Base-by-base conservation (phyloP, 495 filamentous ascomycete genomes). In the Penicillium salamii region DNA sequence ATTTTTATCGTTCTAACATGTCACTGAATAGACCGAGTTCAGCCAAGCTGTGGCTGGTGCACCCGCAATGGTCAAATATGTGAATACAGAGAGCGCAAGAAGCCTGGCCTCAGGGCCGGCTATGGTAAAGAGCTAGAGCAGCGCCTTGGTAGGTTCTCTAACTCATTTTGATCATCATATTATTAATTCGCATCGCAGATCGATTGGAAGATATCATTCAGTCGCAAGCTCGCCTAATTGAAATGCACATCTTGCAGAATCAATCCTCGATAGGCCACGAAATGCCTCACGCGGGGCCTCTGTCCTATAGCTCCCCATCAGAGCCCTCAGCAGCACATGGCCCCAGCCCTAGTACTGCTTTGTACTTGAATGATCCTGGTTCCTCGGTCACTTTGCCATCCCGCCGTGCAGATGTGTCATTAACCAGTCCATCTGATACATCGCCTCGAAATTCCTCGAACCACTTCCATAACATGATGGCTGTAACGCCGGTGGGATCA, bases 1-100 rank as follows among this genome's bases (percentile, higher is more conserved):
- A 8, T 32, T 19, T 6, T 32, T 19, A 8, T 0, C 1, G 18
- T 21, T 29, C 39, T 49, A 48, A 59, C 19, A 54, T 54, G 52
- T 4, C 7, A 28, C 8, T 55, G 18, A 38, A 5, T 18, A 75
- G 72, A 93, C 71, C 84, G 89, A 18, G 80, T 84, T 8, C 88
- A 91, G 49, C 90, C 90, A 7, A 83, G 82, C 49, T 96, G 90
- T 67, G 90, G 90, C 36, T 95, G 90, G 90, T 96, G 90, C 61
- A 76, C 75, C 55, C 83, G 88, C 46, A 95, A 95, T 65, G 78
- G 79, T 5, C 85, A 88, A 34, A 32, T 72, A 20, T 93, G 89
- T 70, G 86, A 91, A 63, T 93, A 93, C 67, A 89, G 85, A 61
- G 87, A 89, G 59, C 79, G 89, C 15, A 92, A 90, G 71, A 92